Evolutionary conservation across 768 basidiomycete species (phyloP).

Genomic region (Steccherinum ochraceum): DNA sequence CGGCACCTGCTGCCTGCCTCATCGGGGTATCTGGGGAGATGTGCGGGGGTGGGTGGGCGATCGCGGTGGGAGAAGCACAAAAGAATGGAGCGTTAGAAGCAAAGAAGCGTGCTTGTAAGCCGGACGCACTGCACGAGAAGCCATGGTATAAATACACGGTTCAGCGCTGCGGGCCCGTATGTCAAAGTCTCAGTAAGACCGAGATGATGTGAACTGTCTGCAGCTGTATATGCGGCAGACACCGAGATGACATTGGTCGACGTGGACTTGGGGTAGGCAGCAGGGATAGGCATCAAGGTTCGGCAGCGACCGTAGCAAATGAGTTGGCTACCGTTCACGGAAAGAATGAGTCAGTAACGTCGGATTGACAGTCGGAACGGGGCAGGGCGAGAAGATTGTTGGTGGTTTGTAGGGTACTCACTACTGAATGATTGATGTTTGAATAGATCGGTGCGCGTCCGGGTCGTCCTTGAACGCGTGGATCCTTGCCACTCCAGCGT

Average conservation of each 20-base stretch:
- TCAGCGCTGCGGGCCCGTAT: too few relatives aligned
- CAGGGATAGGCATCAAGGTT: background rate
- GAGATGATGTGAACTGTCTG: background rate
- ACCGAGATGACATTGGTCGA: background rate
- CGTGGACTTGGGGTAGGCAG: background rate
- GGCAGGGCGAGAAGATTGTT: background rate
- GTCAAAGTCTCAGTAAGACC: background rate
- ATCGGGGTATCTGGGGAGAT: background rate
- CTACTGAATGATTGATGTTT: background rate
- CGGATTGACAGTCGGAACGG: background rate
- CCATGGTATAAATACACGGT: too few relatives aligned
- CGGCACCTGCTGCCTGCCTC: background rate
- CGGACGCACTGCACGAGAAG: too few relatives aligned
- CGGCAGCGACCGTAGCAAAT: background rate
- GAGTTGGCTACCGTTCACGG: too few relatives aligned
- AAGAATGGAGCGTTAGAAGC: too few relatives aligned
- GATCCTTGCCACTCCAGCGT: background rate
- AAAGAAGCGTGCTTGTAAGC: too few relatives aligned
- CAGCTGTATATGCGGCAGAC: background rate
- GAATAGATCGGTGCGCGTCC: too few relatives aligned
- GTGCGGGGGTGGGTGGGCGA: background rate
- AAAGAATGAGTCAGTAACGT: background rate
- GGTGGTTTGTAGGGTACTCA: background rate
- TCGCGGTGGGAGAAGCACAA: too few relatives aligned
- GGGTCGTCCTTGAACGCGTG: too few relatives aligned